Percentiles rank a stretch among this genome's conserved stretches.
phyloP scores from a whole-genome alignment of 768 basidiomycete genomes.

The Boletus coccyginus region DNA sequence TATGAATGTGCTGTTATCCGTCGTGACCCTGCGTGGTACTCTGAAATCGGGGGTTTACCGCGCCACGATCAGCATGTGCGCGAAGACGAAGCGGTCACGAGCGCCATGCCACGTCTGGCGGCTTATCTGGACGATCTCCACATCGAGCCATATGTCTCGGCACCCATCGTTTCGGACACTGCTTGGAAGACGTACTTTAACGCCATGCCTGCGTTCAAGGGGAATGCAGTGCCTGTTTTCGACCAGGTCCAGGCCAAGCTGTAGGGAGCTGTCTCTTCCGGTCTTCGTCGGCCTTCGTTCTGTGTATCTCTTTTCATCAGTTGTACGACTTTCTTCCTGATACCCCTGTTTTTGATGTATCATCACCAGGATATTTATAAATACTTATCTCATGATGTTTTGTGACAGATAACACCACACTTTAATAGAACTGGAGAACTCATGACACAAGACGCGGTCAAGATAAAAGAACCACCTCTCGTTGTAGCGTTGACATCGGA shows the following conservation, averaged over 20 bases:
- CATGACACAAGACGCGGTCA: too few relatives aligned
- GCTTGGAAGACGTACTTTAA: constrained; percentile 47
- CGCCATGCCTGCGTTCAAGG: constrained; percentile 41
- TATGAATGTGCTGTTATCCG: constrained; percentile 45
- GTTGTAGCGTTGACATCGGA: too few relatives aligned
- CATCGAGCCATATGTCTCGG: constrained; percentile 49
- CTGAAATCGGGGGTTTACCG: neutral
- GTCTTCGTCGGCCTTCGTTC: neutral
- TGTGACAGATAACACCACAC: too few relatives aligned
- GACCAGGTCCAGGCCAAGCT: constrained; percentile 44
- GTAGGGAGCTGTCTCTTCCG: constrained; percentile 17
- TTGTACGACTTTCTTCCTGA: too few relatives aligned
- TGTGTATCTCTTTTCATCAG: too few relatives aligned
- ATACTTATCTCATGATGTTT: too few relatives aligned
- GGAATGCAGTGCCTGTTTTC: constrained; percentile 37
- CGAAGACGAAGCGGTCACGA: constrained; percentile 40
- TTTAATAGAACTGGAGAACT: too few relatives aligned
- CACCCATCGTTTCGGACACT: constrained; percentile 51
- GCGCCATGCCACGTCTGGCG: constrained; percentile 32
- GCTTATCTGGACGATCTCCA: constrained; percentile 41
- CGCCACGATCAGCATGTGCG: constrained; percentile 45
- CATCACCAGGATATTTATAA: too few relatives aligned
- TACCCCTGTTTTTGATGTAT: too few relatives aligned
- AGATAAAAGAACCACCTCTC: too few relatives aligned
- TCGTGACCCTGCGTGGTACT: constrained; percentile 1